phyloP scores from a whole-genome alignment of 192 early-diverging fungal genomes.

The Chytriomyces sp. region DNA sequence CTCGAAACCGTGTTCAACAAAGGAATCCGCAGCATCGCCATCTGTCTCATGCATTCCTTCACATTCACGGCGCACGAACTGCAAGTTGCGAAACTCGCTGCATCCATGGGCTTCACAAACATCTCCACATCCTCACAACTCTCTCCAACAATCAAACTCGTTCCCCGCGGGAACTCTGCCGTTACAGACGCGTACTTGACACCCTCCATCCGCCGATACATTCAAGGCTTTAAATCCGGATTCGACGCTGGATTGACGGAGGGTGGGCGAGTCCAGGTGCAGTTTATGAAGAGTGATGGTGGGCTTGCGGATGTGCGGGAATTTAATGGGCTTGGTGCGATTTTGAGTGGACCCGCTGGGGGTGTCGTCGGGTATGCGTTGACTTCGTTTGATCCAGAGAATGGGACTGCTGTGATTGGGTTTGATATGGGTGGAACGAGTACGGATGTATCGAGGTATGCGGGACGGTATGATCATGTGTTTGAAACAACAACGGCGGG shows the following conservation, averaged over 20 bases:
- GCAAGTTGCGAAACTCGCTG: conserved; percentile 68
- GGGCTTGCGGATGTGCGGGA: conserved; percentile 84
- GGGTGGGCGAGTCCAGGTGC: conserved; percentile 59
- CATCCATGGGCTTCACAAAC: conserved; percentile 80
- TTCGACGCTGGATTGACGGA: conserved; percentile 74
- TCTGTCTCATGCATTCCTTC: conserved; percentile 94
- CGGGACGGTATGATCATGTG: conserved; percentile 87
- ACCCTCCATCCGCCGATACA: conserved; percentile 85
- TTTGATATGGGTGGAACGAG: conserved; percentile 92
- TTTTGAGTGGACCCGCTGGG: conserved; percentile 92
- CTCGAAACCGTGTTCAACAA: conserved; percentile 64
- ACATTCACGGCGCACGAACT: conserved; percentile 89
- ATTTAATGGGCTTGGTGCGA: conserved; percentile 87
- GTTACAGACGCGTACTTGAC: conserved; percentile 94
- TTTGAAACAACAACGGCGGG: conserved; percentile 88
- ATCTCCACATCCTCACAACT: conserved; percentile 80
- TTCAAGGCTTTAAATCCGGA: conserved; percentile 82
- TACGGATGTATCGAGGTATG: conserved; percentile 90
- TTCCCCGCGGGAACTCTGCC: conserved; percentile 89
- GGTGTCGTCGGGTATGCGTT: conserved; percentile 89
- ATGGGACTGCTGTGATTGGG: conserved; percentile 77
- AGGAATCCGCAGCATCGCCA: conserved; percentile 86
- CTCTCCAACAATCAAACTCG: conserved; percentile 94
- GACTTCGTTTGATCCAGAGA: conserved; percentile 52
- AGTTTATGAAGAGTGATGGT: conserved; percentile 99